A percentile compares a stretch with the other conserved stretches of the same genome.
phyloP scores from a whole-genome alignment of 495 filamentous ascomycete genomes.

The Elaphomyces granulatus region DNA sequence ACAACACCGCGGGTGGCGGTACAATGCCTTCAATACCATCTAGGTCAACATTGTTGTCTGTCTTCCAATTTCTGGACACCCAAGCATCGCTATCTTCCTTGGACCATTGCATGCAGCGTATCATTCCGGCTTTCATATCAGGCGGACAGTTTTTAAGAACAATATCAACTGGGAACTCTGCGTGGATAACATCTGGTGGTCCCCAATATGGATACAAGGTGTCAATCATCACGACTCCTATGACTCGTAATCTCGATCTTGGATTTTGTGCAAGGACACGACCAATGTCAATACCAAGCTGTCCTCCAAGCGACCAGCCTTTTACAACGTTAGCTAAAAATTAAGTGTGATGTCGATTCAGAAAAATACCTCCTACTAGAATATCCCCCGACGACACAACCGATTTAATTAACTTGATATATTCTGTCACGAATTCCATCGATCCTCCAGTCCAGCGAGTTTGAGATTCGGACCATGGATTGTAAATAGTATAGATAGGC shows the following conservation, averaged over 20 bases:
- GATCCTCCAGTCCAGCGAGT: slow-evolving; percentile 18
- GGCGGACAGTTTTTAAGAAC: neutral
- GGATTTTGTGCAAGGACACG: neutral
- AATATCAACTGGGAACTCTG: neutral
- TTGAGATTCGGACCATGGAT: slow-evolving; percentile 19
- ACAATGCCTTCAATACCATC: neutral
- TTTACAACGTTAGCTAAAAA: neutral
- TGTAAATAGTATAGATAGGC: slow-evolving; percentile 22
- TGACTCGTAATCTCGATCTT: neutral
- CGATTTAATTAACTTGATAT: slow-evolving; percentile 14
- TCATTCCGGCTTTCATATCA: neutral
- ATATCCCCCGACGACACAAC: neutral
- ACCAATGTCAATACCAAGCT: neutral
- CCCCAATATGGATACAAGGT: neutral
- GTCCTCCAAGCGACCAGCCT: slow-evolving; percentile 1
- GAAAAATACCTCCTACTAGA: neutral
- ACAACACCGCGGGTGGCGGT: neutral
- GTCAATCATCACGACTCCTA: slow-evolving; percentile 1
- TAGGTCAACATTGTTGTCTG: neutral
- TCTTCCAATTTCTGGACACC: neutral
- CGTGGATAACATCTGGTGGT: neutral
- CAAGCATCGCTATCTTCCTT: neutral
- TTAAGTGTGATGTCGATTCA: no score
- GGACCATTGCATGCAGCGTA: neutral
- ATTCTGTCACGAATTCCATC: slow-evolving; percentile 20